Percentiles rank a stretch among this genome's conserved stretches.
These are phyloP conservation scores for Dillenia turbinata DNA, from an alignment of 164 flowering plant species.

Conservation along the genomic window DNA sequence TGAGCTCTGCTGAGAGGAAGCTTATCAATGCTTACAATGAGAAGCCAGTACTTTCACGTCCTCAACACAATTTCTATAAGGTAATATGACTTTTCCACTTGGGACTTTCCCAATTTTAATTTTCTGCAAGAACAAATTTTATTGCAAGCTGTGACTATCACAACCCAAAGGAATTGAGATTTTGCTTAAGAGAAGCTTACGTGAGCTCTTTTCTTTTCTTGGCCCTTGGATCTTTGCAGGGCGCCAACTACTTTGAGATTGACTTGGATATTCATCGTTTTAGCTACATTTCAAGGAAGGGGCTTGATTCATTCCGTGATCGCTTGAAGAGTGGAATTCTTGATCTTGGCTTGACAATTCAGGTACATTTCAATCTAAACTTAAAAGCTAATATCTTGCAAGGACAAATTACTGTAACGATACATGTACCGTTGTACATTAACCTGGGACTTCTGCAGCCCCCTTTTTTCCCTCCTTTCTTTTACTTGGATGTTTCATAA, in stretches of 20 bases:
- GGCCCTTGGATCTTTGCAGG: conserved; percentile 37
- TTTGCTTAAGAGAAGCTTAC: not conserved
- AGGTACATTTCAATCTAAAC: conserved; percentile 37
- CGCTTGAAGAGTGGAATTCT: conserved; percentile 70
- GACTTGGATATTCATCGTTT: conserved; percentile 95
- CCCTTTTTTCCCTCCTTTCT: too few species aligned
- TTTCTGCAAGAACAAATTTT: too few species aligned
- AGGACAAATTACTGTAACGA: too few species aligned
- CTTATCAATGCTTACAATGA: conserved; percentile 85
- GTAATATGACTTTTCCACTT: conserved; percentile 21
- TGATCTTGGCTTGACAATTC: conserved; percentile 88
- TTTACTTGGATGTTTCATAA: not conserved
- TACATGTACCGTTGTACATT: too few species aligned
- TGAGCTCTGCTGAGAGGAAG: conserved; percentile 79
- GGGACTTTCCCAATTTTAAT: not conserved
- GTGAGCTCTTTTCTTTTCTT: not conserved
- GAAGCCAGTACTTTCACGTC: conserved; percentile 99
- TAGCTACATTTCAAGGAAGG: conserved; percentile 93
- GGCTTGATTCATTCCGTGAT: conserved; percentile 84
- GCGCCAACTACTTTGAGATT: conserved; percentile 88
- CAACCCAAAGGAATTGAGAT: too few species aligned
- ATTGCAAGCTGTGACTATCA: too few species aligned
- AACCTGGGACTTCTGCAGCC: not conserved
- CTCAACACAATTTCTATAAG: conserved; percentile 86
- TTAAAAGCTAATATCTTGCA: too few species aligned